Conservation (phyloP, 805 yeast genomes). For the Candida nonsorbophila region DNA sequence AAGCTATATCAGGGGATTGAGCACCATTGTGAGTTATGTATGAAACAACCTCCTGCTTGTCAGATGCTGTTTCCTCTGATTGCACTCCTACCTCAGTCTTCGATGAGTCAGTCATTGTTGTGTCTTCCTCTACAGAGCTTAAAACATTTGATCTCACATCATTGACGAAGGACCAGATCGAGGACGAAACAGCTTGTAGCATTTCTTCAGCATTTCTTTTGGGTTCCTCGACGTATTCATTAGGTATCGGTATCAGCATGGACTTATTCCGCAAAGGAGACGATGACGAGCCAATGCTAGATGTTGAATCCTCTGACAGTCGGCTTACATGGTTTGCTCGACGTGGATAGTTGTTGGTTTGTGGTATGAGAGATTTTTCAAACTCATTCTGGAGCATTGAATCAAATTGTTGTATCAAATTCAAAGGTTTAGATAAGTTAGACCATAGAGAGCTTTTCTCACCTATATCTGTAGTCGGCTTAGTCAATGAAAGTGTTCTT, state of each 20-base stretch:
- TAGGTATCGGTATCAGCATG: conserved; percentile 4
- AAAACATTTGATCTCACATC: conserved; percentile 33
- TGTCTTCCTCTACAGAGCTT: conserved; percentile 18
- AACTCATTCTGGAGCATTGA: conserved; percentile 60
- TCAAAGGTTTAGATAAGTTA: conserved; percentile 48
- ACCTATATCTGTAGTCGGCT: neutral
- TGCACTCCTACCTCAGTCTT: too few species aligned
- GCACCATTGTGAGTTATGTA: too few species aligned
- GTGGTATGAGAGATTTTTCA: conserved; percentile 38
- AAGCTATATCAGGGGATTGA: too few species aligned
- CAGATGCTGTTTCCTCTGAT: too few species aligned
- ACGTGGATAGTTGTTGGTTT: neutral
- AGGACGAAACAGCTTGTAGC: conserved; percentile 35
- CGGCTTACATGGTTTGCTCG: conserved; percentile 2
- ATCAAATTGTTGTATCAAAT: conserved; percentile 63
- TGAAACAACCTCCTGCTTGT: too few species aligned
- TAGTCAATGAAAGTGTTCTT: conserved; percentile 1
- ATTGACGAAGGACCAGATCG: conserved; percentile 40
- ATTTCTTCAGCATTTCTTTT: conserved; percentile 21
- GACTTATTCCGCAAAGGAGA: conserved; percentile 23
- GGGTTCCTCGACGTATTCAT: conserved; percentile 10
- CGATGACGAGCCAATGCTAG: conserved; percentile 15
- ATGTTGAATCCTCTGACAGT: conserved; percentile 21
- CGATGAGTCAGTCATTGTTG: neutral
- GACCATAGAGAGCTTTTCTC: conserved; percentile 19